These are phyloP conservation scores for Nothophoma quercina DNA, from an alignment of 2,329 filamentous ascomycete species.

Conservation along the genomic window DNA sequence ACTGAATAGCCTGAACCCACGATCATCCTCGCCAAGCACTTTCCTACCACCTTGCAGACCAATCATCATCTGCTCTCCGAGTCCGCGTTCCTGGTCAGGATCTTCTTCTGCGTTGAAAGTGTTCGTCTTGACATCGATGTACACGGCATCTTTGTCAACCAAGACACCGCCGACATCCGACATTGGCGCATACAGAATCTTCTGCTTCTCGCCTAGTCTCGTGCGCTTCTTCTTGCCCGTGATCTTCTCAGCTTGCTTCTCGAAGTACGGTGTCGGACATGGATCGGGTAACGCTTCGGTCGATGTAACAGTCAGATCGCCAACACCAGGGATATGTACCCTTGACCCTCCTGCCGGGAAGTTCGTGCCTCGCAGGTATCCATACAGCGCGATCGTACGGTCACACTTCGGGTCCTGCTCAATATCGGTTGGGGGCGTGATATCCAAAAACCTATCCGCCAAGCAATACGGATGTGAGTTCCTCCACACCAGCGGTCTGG, in stretches of 20 bases:
- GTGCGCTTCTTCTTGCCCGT: conserved; percentile 82
- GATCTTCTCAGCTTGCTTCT: conserved; percentile 83
- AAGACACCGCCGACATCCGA: conserved; percentile 95
- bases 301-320: conserved; percentile 81
- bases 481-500: conserved; percentile 92
- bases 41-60: conserved; percentile 83
- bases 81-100: conserved; percentile 75
- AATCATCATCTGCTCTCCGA: conserved; percentile 94
- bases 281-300: conserved; percentile 93
- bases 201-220: conserved; percentile 93
- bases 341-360: conserved; percentile 85
- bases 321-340: conserved; percentile 90
- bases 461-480: conserved; percentile 95
- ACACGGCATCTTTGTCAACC: conserved; percentile 96
- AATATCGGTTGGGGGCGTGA: conserved; percentile 90
- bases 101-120: conserved; percentile 74
- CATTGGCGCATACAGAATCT: conserved; percentile 96
- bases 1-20: conserved; percentile 85
- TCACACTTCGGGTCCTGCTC: conserved; percentile 91
- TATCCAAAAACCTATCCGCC: conserved; percentile 92
- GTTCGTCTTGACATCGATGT: conserved; percentile 75
- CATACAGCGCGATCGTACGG: conserved; percentile 87
- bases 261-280: conserved; percentile 90
- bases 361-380: conserved; percentile 93
- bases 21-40: conserved; percentile 81